These are phyloP conservation scores for Hebeloma cylindrosporum DNA, from an alignment of 768 basidiomycete genomes.

Conservation along the genomic window DNA sequence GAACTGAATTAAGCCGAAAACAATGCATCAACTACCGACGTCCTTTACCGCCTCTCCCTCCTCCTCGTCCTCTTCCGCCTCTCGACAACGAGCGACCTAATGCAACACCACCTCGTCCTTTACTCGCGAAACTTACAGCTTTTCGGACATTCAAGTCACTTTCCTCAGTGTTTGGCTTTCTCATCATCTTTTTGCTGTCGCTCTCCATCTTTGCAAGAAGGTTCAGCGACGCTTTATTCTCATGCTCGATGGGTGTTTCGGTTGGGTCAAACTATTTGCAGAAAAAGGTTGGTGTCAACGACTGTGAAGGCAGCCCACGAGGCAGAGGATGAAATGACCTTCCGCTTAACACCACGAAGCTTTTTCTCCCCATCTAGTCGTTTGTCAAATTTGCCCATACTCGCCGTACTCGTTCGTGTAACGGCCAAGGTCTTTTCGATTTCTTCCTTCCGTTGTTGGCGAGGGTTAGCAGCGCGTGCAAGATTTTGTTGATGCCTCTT, in stretches of 20 bases:
- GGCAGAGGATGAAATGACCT: slow-evolving; percentile 46
- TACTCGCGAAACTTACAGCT: slow-evolving; percentile 76
- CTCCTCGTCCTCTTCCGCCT: slow-evolving; percentile 29
- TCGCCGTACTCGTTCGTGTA: slow-evolving; percentile 84
- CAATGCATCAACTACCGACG: slow-evolving; percentile 3
- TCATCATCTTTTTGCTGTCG: slow-evolving; percentile 62
- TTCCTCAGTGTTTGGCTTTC: slow-evolving; percentile 43
- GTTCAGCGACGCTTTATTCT: slow-evolving; percentile 72
- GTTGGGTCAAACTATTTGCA: slow-evolving; percentile 91
- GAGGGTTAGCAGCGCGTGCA: slow-evolving; percentile 48
- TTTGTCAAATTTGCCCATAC: slow-evolving; percentile 93
- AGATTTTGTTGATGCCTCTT: slow-evolving; percentile 72
- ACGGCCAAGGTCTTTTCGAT: slow-evolving; percentile 77
- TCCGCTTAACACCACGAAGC: slow-evolving; percentile 84
- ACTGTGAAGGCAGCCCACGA: not conserved
- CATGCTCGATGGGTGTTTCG: slow-evolving; percentile 60
- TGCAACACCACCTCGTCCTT: slow-evolving; percentile 62
- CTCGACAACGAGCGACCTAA: slow-evolving; percentile 45
- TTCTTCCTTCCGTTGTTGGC: slow-evolving; percentile 61
- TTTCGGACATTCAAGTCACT: slow-evolving; percentile 83
- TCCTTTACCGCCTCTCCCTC: slow-evolving; percentile 17
- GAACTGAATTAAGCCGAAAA: not conserved
- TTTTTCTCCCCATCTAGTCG: slow-evolving; percentile 91
- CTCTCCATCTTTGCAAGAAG: slow-evolving; percentile 79
- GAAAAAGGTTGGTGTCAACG: not conserved